Evolutionary conservation across 768 basidiomycete species (phyloP).

Genomic region (Xerocomus potaroensis): DNA sequence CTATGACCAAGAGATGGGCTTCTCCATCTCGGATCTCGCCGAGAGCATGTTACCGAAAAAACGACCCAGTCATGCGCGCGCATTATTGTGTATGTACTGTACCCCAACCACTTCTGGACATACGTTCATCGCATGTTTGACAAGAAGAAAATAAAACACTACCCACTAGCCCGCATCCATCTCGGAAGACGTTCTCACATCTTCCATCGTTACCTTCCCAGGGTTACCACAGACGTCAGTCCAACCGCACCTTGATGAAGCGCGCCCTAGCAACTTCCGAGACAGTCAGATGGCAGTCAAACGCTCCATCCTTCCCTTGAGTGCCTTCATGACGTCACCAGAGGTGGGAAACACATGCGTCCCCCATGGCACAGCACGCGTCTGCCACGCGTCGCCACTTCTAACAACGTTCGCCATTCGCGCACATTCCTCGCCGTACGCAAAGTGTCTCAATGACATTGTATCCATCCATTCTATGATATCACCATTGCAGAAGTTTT

Average conservation of each 20-base stretch:
- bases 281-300: slow-evolving; percentile 9
- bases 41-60: not conserved
- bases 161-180: not conserved
- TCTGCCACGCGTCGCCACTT: slow-evolving; percentile 16
- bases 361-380: slow-evolving; percentile 29
- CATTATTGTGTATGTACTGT: not conserved
- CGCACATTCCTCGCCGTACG: not conserved
- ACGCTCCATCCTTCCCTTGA: not conserved
- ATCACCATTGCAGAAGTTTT: not conserved
- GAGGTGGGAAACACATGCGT: slow-evolving; percentile 15
- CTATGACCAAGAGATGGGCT: slow-evolving; percentile 10
- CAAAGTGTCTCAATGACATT: slow-evolving; percentile 8
- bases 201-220: slow-evolving; percentile 7
- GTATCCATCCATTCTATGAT: slow-evolving; percentile 1
- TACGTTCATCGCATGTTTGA: slow-evolving; percentile 18
- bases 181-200: not conserved
- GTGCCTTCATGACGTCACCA: slow-evolving; percentile 21
- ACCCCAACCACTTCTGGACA: not conserved
- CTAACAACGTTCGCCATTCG: slow-evolving; percentile 8
- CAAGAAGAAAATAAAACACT: not conserved
- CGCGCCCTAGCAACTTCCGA: slow-evolving; percentile 10
- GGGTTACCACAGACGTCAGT: slow-evolving; percentile 14
- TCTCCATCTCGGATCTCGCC: slow-evolving; percentile 10
- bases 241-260: slow-evolving; percentile 12
- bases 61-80: not conserved